These are phyloP conservation scores for Wolfiporia cocos DNA, from an alignment of 1,284 basidiomycete genomes.

Conservation along the genomic window DNA sequence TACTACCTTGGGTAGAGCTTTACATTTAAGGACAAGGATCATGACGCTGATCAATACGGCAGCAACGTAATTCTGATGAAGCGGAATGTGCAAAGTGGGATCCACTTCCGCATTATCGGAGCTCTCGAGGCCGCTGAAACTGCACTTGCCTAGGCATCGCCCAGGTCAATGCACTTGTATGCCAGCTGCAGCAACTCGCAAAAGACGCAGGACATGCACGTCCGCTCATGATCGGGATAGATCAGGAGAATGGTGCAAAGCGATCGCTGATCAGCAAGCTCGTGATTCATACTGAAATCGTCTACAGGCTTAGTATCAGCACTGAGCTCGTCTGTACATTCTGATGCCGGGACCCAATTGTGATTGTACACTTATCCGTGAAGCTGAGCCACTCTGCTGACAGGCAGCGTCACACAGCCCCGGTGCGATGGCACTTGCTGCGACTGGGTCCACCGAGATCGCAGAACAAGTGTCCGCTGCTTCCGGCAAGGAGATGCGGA, in stretches of 20 bases:
- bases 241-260: conserved; percentile 61
- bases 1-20: conserved; percentile 65
- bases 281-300: too few relatives aligned
- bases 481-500: conserved; percentile 48
- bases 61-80: conserved; percentile 64
- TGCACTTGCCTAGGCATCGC: conserved; percentile 33
- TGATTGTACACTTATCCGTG: conserved; percentile 25
- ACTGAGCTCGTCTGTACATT: conserved; percentile 37
- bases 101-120: neutral
- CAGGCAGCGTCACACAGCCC: conserved; percentile 35
- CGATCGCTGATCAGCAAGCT: neutral
- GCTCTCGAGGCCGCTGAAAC: neutral
- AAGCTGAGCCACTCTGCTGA: neutral
- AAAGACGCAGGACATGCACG: conserved; percentile 46
- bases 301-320: conserved; percentile 62
- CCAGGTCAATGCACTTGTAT: conserved; percentile 43
- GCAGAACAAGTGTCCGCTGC: conserved; percentile 42
- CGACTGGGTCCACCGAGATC: conserved; percentile 40
- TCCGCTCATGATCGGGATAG: conserved; percentile 61
- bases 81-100: conserved; percentile 51
- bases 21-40: too few relatives aligned
- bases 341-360: conserved; percentile 59
- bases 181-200: conserved; percentile 47
- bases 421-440: conserved; percentile 66
- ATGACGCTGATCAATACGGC: too few relatives aligned